A percentile compares a stretch with the other conserved stretches of the same genome.
phyloP scores from a whole-genome alignment of 192 early-diverging fungal genomes.

The Umbelopsis isabellina region DNA sequence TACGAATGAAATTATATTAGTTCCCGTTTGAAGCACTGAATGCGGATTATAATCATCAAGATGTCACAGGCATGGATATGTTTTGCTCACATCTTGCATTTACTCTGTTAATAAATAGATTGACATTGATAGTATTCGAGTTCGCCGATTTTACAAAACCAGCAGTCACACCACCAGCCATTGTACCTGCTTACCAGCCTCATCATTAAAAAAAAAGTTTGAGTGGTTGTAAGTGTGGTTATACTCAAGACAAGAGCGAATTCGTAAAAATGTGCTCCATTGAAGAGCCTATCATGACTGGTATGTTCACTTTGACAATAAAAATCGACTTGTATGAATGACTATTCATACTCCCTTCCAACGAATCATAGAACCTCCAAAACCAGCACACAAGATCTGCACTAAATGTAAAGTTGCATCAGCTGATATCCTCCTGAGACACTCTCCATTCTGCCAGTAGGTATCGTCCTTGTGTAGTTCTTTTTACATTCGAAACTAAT shows the following conservation, averaged over 20 bases:
- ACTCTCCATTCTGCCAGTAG: constrained; percentile 79
- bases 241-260: background rate
- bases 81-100: too few species aligned
- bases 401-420: constrained; percentile 77
- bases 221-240: background rate
- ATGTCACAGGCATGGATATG: too few species aligned
- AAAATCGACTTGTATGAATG: background rate
- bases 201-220: background rate
- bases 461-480: background rate
- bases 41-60: too few species aligned
- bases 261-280: background rate
- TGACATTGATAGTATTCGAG: too few species aligned
- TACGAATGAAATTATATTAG: too few species aligned
- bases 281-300: constrained; percentile 7
- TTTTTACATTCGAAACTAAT: background rate
- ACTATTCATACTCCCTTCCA: background rate
- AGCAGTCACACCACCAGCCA: too few species aligned
- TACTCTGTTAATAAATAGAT: too few species aligned
- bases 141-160: too few species aligned
- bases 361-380: constrained; percentile 3
- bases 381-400: constrained; percentile 43
- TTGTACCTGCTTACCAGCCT: too few species aligned
- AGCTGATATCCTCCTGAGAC: constrained; percentile 69
- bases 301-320: background rate
- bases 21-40: too few species aligned